Conservation (phyloP, 2,329 filamentous ascomycete genomes). For the Rhynchosporium agropyri region DNA sequence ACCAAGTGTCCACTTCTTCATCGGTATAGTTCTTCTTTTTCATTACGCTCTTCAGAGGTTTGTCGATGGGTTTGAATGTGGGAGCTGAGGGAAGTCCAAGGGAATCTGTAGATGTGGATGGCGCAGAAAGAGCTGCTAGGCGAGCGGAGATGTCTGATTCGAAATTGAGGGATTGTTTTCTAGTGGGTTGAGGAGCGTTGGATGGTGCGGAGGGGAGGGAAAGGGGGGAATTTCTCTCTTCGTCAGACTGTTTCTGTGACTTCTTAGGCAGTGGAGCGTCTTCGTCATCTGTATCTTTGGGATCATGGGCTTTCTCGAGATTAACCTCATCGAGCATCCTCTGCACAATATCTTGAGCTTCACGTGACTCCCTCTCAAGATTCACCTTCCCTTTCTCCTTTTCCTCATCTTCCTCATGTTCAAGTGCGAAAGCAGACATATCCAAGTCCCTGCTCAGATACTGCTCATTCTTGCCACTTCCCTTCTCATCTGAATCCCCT, state of each 20-base stretch:
- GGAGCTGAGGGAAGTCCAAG: slow-evolving; percentile 41
- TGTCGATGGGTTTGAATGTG: slow-evolving; percentile 35
- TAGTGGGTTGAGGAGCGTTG: slow-evolving; percentile 27
- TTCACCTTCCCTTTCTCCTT: slow-evolving; percentile 43
- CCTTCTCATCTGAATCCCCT: slow-evolving; percentile 41
- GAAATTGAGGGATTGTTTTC: slow-evolving; percentile 36
- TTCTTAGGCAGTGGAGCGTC: background rate
- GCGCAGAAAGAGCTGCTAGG: slow-evolving; percentile 37
- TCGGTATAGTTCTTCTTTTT: slow-evolving; percentile 55
- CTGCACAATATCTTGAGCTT: slow-evolving; percentile 39
- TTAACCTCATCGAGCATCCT: slow-evolving; percentile 40
- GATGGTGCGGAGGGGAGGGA: slow-evolving; percentile 37
- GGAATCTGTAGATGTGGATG: slow-evolving; percentile 27
- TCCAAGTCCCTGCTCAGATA: slow-evolving; percentile 37
- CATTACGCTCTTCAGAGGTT: slow-evolving; percentile 21
- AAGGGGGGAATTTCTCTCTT: slow-evolving; percentile 20
- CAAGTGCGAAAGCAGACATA: slow-evolving; percentile 43
- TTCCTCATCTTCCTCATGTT: slow-evolving; percentile 49
- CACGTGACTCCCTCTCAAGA: slow-evolving; percentile 37
- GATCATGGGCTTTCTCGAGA: slow-evolving; percentile 30
- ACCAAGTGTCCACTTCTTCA: slow-evolving; percentile 76
- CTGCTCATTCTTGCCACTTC: slow-evolving; percentile 6
- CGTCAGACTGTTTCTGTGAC: background rate
- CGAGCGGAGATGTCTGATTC: slow-evolving; percentile 38
- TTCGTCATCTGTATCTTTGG: slow-evolving; percentile 8